Base-by-base conservation (phyloP, 2,329 filamentous ascomycete genomes). In the Elsinoe ampelina region DNA sequence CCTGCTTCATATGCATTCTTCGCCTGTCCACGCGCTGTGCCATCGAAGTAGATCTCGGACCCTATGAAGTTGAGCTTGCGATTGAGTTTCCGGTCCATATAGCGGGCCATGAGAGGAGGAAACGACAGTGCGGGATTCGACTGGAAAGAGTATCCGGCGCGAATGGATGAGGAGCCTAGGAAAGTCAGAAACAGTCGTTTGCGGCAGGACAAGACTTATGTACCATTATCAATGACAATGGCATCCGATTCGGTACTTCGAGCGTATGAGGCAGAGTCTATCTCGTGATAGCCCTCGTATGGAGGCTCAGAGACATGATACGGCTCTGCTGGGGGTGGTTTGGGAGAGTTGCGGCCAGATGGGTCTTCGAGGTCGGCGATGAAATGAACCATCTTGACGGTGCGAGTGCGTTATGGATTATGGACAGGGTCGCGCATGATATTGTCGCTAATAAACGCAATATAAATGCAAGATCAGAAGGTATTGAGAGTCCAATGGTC, bases 211-310 rank as follows among this genome's bases (percentile, higher is more conserved):
- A 36, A 47, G 13, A 30, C 72, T 59, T 74, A 30, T 30, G 26
- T 8, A 95, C 91, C 93, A 86, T 96, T 96, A 75, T 98, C 93
- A 68, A 98, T 97, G 61, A 98, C 88, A 66, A 98, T 96, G 52
- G 90, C 89, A 54, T 84, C 87, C 55, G 73, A 68, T 42, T 65
- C 61, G 38, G 66, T 78, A 59, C 88, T 91, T 63, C 80, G 78
- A 65, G 81, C 78, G 67, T 86, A 90, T 48, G 87, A 88, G 65
- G 92, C 85, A 7, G 77, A 73, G 64, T 82, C 78, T 47, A 79
- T 72, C 54, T 78, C 71, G 42, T 77, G 77, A 66, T 78, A 80
- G 59, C 81, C 81, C 63, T 77, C 77, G 68, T 84, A 85, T 1
- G 81, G 81, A 48, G 78, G 80, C 35, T 85, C 82, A 58, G 73